Percentiles rank a stretch among this genome's conserved stretches.
These are phyloP conservation scores for Xerophyta viscosa DNA, from an alignment of 106 monocot species.

Conservation along the genomic window DNA sequence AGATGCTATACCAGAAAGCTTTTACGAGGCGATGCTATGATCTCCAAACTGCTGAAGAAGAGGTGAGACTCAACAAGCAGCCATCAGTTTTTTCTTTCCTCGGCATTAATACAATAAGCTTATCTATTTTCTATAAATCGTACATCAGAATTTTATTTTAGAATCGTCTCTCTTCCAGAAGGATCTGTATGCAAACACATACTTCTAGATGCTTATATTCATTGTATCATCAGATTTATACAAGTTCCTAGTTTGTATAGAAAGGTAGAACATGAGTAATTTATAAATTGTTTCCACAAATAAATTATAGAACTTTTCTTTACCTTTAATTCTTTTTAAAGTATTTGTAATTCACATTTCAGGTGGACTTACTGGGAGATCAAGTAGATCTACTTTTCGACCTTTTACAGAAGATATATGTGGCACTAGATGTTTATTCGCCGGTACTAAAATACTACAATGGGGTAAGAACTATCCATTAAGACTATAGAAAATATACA, in stretches of 20 bases:
- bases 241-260: no score
- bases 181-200: not conserved
- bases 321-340: no score
- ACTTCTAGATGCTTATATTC: not conserved
- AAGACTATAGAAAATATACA: not conserved
- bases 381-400: slow-evolving; percentile 50
- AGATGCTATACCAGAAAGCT: slow-evolving; percentile 45
- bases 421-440: slow-evolving; percentile 35
- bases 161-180: not conserved
- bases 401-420: slow-evolving; percentile 53
- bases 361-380: slow-evolving; percentile 90
- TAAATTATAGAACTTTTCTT: no score
- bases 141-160: no score
- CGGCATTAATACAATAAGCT: no score
- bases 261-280: no score
- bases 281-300: no score
- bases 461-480: slow-evolving; percentile 25
- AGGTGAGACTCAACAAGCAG: no score
- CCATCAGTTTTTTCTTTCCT: no score
- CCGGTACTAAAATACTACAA: slow-evolving; percentile 37
- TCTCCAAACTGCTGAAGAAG: slow-evolving; percentile 66
- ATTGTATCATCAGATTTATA: no score
- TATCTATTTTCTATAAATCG: no score
- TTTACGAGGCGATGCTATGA: slow-evolving; percentile 58
- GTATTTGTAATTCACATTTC: not conserved